Base-by-base conservation (phyloP, 108 stramenopile genomes). In the Pseudonitzschia multiseries region DNA sequence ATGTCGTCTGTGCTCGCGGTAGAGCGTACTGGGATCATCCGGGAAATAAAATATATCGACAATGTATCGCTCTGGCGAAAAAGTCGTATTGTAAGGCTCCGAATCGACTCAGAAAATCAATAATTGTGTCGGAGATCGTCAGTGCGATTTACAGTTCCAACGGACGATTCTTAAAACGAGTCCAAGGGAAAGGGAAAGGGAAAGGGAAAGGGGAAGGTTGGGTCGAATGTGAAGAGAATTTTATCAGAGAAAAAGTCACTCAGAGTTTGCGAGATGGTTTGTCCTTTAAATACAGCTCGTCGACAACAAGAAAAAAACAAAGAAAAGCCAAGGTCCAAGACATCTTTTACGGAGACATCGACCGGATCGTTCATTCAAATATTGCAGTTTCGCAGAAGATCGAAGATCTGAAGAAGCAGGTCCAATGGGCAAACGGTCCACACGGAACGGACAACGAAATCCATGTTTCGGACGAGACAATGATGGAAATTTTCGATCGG, bases 211-310 rank as follows among this genome's bases (percentile, higher is more conserved):
- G n/a, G n/a, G n/a, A n/a, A n/a, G n/a, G n/a, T n/a, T 83, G 82
- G 82, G 59, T 71, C 2, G 77, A 77, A 66, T 77, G 75, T 15
- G 69, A 73, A 2, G 82, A 72, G 5, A 57, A 65, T 27, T 71
- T 75, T 61, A 73, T 77, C 22, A 17, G 78, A 62, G 82, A 83
- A 72, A 83, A 83, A 65, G 72, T 78, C 46, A 73, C 77, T 27
- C 82, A 83, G 48, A 70, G 78, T 36, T 70, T 85, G 27, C 81
- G 85, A 8, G 81, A 86, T 60, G 65, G 72, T 21, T 42, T 86
- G 1, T 74, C 79, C 0, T 52, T 67, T 21, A 76, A 72, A 41
- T 81, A 86, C 70, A 62, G 66, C 27, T 78, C 80, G 4, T 73
- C 74, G 44, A 82, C 78, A 24, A 79, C 76, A 65, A 65, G 78